Evolutionary conservation across 2,329 filamentous ascomycete genomes (phyloP).

Genomic region (Aspergillus sclerotialis): DNA sequence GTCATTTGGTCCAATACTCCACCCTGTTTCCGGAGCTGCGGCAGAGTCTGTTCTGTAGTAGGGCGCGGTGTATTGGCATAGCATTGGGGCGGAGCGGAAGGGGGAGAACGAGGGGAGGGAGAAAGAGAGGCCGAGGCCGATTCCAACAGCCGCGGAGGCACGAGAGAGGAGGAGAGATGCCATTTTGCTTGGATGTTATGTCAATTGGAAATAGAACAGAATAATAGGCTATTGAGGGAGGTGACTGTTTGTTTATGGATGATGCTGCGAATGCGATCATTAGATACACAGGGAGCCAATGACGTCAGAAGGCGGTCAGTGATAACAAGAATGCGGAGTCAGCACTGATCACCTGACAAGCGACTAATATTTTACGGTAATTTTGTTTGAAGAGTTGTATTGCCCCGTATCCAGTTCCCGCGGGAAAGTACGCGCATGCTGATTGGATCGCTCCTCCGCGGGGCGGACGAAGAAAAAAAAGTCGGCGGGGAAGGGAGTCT

Average conservation of each 20-base stretch:
- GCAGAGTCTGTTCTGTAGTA: constrained; percentile 13
- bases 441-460: constrained; percentile 10
- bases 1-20: constrained; percentile 19
- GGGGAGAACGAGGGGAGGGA: constrained; percentile 27
- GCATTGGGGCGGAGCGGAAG: constrained; percentile 27
- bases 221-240: constrained; percentile 4
- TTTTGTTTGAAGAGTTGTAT: too few species aligned
- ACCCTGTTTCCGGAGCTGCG: constrained; percentile 14
- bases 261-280: constrained; percentile 4
- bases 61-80: constrained; percentile 30
- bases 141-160: constrained; percentile 23
- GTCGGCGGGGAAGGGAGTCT: constrained; percentile 13
- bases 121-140: constrained; percentile 29
- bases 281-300: constrained; percentile 1
- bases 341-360: too few species aligned
- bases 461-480: constrained; percentile 6
- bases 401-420: not conserved
- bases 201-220: constrained; percentile 2
- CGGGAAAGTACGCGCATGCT: constrained; percentile 1
- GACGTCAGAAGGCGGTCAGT: constrained; percentile 11
- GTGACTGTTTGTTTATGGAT: constrained; percentile 9
- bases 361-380: too few species aligned
- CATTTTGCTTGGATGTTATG: constrained; percentile 13
- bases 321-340: not conserved
- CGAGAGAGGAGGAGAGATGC: constrained; percentile 20